Evolutionary conservation across 768 basidiomycete species (phyloP).

Genomic region (Agrocybe chaxingu): DNA sequence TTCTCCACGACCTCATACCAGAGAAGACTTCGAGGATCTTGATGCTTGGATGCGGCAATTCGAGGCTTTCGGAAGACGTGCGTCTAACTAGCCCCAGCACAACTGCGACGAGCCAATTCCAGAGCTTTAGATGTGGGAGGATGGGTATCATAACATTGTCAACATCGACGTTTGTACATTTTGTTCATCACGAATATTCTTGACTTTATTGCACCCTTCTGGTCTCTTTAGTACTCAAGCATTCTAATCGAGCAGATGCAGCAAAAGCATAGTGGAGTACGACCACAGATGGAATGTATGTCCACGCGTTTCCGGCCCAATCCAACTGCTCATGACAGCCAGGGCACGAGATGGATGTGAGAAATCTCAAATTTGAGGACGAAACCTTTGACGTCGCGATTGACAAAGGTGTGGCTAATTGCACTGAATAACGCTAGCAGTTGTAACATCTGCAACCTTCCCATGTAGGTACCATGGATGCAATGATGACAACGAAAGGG

Average conservation of each 20-base stretch:
- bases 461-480: slow-evolving; percentile 72
- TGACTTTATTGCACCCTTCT: background rate
- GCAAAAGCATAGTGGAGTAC: slow-evolving; percentile 38
- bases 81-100: slow-evolving; percentile 10
- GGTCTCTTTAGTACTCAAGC: slow-evolving; percentile 58
- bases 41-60: slow-evolving; percentile 86
- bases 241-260: slow-evolving; percentile 77
- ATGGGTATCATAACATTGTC: slow-evolving; percentile 76
- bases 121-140: slow-evolving; percentile 72
- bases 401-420: slow-evolving; percentile 59
- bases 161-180: slow-evolving; percentile 64
- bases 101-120: background rate
- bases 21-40: slow-evolving; percentile 59
- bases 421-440: background rate
- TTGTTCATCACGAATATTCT: background rate
- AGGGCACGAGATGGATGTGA: slow-evolving; percentile 88
- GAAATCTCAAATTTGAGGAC: slow-evolving; percentile 58
- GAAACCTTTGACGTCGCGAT: slow-evolving; percentile 74
- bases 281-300: slow-evolving; percentile 74
- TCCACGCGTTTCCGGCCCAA: background rate
- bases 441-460: background rate
- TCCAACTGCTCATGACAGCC: background rate
- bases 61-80: slow-evolving; percentile 76
- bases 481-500: slow-evolving; percentile 81
- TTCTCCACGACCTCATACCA: slow-evolving; percentile 62